phyloP scores from a whole-genome alignment of 1,284 basidiomycete genomes.

The Tylopilus sp. region DNA sequence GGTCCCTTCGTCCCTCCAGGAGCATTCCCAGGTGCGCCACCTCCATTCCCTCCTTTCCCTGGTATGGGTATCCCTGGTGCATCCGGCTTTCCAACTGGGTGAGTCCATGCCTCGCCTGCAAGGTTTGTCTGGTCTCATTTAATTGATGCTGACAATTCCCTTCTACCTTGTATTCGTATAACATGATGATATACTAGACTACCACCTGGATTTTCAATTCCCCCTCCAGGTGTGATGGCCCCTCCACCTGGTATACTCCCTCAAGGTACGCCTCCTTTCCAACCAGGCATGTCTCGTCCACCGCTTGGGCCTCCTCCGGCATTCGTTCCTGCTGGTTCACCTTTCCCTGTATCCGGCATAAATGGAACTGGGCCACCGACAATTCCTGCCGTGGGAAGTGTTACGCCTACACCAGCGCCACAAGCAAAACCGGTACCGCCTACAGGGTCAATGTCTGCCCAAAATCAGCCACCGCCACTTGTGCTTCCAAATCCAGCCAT shows the following conservation, averaged over 20 bases:
- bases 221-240: conserved; percentile 35
- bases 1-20: conserved; percentile 31
- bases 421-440: conserved; percentile 20
- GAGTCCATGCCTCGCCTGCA: conserved; percentile 23
- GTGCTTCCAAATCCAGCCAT: conserved; percentile 54
- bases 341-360: conserved; percentile 16
- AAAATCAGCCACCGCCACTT: conserved; percentile 35
- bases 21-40: conserved; percentile 34
- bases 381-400: conserved; percentile 17
- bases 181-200: conserved; percentile 32
- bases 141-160: conserved; percentile 19
- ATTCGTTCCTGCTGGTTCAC: conserved; percentile 34
- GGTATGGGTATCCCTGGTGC: conserved; percentile 41
- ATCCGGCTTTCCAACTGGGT: conserved; percentile 49
- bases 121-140: conserved; percentile 23
- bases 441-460: conserved; percentile 17
- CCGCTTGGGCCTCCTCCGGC: conserved; percentile 38
- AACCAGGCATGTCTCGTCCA: conserved; percentile 36
- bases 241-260: conserved; percentile 37
- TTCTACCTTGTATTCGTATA: conserved; percentile 9
- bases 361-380: conserved; percentile 20
- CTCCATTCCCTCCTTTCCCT: conserved; percentile 36
- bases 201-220: conserved; percentile 42
- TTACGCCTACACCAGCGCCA: conserved; percentile 20
- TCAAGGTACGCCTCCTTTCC: conserved; percentile 36